phyloP scores from a whole-genome alignment of 345 rosid species.

The Bruguiera parviflora region DNA sequence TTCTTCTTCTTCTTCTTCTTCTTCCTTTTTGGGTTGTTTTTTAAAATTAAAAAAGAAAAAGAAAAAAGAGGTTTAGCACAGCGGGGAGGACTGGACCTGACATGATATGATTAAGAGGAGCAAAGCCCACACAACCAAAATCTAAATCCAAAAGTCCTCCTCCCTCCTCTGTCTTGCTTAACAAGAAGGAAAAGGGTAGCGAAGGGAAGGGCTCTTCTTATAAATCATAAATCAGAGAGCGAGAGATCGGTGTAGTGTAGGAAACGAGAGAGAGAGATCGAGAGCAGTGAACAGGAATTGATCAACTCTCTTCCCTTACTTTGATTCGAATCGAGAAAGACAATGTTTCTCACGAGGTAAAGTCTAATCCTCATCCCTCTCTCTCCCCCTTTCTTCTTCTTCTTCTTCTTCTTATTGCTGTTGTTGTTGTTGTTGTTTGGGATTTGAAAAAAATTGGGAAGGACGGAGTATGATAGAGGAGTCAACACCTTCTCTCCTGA shows the following conservation, averaged over 20 bases:
- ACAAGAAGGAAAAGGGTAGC: slow-evolving; percentile 17
- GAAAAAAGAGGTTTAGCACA: too few species aligned
- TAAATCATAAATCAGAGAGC: too few species aligned
- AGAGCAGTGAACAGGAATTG: too few species aligned
- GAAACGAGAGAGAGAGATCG: too few species aligned
- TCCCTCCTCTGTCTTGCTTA: slow-evolving; percentile 24
- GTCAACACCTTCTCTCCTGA: slow-evolving; percentile 99
- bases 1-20: too few species aligned
- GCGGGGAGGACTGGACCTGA: too few species aligned
- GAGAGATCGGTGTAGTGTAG: too few species aligned
- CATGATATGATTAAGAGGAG: too few species aligned
- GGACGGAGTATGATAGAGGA: slow-evolving; percentile 99
- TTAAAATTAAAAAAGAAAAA: too few species aligned
- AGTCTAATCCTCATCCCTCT: background rate
- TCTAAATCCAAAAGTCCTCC: background rate
- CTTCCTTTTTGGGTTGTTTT: too few species aligned
- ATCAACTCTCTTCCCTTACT: too few species aligned
- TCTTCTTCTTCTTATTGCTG: background rate
- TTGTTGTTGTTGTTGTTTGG: slow-evolving; percentile 7
- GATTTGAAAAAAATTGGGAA: slow-evolving; percentile 12
- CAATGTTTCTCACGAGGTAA: slow-evolving; percentile 76
- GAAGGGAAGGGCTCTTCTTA: too few species aligned
- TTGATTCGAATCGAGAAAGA: slow-evolving; percentile 21
- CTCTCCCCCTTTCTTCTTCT: background rate
- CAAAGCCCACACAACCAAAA: background rate